Base-by-base conservation (phyloP, 2,329 filamentous ascomycete species). In the Penicillium occitanis region DNA sequence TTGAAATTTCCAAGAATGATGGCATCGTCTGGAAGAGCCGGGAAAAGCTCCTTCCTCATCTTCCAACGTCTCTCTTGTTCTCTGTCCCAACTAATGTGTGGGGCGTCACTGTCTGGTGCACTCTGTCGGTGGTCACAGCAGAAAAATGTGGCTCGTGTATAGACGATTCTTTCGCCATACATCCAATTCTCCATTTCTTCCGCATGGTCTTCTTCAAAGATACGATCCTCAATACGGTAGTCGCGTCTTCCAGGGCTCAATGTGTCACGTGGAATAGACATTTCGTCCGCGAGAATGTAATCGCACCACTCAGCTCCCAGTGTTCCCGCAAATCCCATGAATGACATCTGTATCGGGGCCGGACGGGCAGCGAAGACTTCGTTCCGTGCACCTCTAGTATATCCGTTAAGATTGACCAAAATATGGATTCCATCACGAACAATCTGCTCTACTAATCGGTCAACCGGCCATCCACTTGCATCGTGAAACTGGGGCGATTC, bases 1-100 rank as follows among this genome's bases (percentile, higher is more conserved):
- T 99, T 99, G 80, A 99, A 99, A 78, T 99, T 99, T 6, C 92
- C 95, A 66, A 99, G 85, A 72, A 99, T 97, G 72, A 99, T 88
- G 22, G 88, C 86, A 75, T 97, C 90, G 72, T 98, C 91, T 2
- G 88, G 82, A 13, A 99, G 82, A 19, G 86, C 84, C 0, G 95
- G 95, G 73, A 99, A 99, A 46, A 99, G 80, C 72, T 96, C 89
- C 74, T 93, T 96, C 35, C 95, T 90, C 93, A 98, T 97, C 70
- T 87, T 85, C 94, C 95, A 98, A 69, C 95, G 86, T 66, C 90
- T 86, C 25, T 81, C 80, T 76, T 94, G 91, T 78, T 98, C 94
- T 64, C 92, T 88, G 65, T 90, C 87, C 95, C 95, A 99, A 2
- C 86, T 88, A 51, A 93, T 78, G 19, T 83, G 82, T 51, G 82